Evolutionary conservation across 805 yeast genomes (phyloP).

Genomic region (Wickerhamomyces bisporus): DNA sequence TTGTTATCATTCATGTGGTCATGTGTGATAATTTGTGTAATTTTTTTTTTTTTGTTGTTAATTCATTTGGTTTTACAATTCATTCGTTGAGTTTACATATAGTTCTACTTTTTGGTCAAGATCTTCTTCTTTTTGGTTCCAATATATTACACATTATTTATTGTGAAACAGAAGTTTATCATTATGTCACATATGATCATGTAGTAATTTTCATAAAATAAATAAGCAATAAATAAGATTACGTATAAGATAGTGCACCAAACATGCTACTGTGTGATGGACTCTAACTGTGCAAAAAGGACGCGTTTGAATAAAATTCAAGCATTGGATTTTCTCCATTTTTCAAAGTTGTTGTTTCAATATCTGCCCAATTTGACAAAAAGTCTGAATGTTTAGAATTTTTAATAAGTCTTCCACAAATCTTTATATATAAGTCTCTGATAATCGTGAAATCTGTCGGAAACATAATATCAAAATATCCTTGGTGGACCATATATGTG

Average conservation of each 20-base stretch:
- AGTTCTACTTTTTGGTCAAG: too few species aligned
- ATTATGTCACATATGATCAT: too few species aligned
- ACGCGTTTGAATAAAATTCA: constrained; percentile 69
- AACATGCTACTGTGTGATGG: background rate
- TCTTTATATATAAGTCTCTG: constrained; percentile 54
- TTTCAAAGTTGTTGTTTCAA: constrained; percentile 59
- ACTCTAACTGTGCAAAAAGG: constrained; percentile 41
- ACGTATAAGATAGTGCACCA: too few species aligned
- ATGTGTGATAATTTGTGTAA: too few species aligned
- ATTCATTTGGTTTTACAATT: too few species aligned
- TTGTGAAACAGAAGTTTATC: too few species aligned
- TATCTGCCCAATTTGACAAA: constrained; percentile 65
- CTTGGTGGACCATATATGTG: constrained; percentile 80
- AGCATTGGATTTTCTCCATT: constrained; percentile 84
- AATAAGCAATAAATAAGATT: background rate
- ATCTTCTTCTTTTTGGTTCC: too few species aligned
- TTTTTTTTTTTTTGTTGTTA: too few species aligned
- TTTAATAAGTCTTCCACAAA: constrained; percentile 54
- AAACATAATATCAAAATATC: constrained; percentile 81
- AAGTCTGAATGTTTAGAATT: constrained; percentile 60
- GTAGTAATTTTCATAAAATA: too few species aligned
- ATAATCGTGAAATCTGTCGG: constrained; percentile 71
- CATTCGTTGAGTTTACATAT: too few species aligned
- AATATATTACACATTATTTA: too few species aligned
- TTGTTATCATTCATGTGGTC: too few species aligned